A percentile compares a stretch with the other conserved stretches of the same genome.
Evolutionary conservation across 805 yeast genomes (phyloP).

Genomic region (Lipomyces chichibuensis): DNA sequence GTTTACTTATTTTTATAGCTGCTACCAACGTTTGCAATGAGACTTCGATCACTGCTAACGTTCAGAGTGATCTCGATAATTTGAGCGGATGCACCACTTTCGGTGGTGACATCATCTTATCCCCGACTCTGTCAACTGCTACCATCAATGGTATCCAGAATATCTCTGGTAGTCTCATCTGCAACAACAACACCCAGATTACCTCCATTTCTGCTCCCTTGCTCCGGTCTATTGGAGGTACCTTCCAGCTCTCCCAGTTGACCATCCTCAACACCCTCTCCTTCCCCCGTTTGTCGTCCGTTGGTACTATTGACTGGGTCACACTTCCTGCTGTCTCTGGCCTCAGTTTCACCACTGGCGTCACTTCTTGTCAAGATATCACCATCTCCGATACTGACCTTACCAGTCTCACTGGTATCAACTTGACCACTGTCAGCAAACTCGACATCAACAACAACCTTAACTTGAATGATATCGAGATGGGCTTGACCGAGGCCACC

Average conservation of each 20-base stretch:
- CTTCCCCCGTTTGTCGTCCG: slow-evolving; percentile 77
- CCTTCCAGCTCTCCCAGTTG: slow-evolving; percentile 62
- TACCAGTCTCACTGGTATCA: slow-evolving; percentile 47
- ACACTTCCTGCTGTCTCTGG: slow-evolving; percentile 82
- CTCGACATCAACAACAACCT: slow-evolving; percentile 86
- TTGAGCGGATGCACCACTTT: slow-evolving; percentile 76
- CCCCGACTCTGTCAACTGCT: slow-evolving; percentile 52
- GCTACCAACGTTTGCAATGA: slow-evolving; percentile 25
- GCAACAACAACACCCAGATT: slow-evolving; percentile 68
- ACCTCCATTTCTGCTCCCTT: slow-evolving; percentile 74
- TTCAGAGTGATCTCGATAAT: slow-evolving; percentile 75
- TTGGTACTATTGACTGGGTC: slow-evolving; percentile 76
- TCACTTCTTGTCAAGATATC: slow-evolving; percentile 72
- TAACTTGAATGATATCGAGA: slow-evolving; percentile 64
- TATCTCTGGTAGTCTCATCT: slow-evolving; percentile 73
- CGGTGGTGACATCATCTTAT: slow-evolving; percentile 75
- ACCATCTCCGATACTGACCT: slow-evolving; percentile 51
- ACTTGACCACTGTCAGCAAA: slow-evolving; percentile 44
- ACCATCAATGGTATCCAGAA: slow-evolving; percentile 71
- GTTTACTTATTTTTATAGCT: background rate
- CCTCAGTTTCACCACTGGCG: slow-evolving; percentile 69
- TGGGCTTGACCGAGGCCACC: slow-evolving; percentile 73
- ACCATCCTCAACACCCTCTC: slow-evolving; percentile 68
- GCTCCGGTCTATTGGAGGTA: slow-evolving; percentile 73
- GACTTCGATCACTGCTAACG: slow-evolving; percentile 69